Conservation (phyloP, 192 early-diverging fungal genomes). For the Coemansia sp. region DNA sequence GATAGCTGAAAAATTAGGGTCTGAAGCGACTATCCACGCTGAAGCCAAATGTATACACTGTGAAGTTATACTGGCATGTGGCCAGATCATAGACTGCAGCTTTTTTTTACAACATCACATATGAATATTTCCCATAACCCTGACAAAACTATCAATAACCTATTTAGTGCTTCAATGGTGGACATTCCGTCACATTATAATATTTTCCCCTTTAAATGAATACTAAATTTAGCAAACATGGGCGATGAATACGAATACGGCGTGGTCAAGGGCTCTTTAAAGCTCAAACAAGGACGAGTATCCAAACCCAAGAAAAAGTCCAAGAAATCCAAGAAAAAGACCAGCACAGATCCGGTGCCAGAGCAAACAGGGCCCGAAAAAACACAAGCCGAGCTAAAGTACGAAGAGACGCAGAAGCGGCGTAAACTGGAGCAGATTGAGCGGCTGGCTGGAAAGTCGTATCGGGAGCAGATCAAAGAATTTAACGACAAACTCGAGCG, state of each 20-base stretch:
- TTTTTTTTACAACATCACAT: too few relatives aligned
- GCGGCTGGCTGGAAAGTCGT: conserved; percentile 38
- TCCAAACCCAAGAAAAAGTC: conserved; percentile 21
- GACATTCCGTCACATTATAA: too few relatives aligned
- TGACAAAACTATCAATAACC: too few relatives aligned
- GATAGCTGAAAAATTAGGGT: too few relatives aligned
- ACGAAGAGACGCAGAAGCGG: conserved; percentile 15
- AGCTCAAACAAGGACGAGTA: conserved; percentile 27
- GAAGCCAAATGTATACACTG: too few relatives aligned
- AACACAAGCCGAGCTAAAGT: conserved; percentile 27
- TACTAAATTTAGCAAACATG: conserved; percentile 3
- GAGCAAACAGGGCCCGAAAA: neutral
- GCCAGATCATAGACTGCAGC: too few relatives aligned
- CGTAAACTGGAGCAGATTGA: conserved; percentile 46
- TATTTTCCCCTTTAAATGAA: neutral
- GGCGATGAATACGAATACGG: conserved; percentile 42
- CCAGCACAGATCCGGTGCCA: neutral
- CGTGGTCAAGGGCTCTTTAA: conserved; percentile 32
- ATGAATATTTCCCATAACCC: too few relatives aligned
- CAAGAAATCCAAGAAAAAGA: conserved; percentile 1
- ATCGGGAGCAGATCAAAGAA: conserved; percentile 53
- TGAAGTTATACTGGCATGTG: too few relatives aligned
- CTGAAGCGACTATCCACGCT: too few relatives aligned
- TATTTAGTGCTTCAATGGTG: too few relatives aligned
- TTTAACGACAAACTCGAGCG: conserved; percentile 63